phyloP scores from a whole-genome alignment of 108 stramenopile species.

The Skeletonema potamos region DNA sequence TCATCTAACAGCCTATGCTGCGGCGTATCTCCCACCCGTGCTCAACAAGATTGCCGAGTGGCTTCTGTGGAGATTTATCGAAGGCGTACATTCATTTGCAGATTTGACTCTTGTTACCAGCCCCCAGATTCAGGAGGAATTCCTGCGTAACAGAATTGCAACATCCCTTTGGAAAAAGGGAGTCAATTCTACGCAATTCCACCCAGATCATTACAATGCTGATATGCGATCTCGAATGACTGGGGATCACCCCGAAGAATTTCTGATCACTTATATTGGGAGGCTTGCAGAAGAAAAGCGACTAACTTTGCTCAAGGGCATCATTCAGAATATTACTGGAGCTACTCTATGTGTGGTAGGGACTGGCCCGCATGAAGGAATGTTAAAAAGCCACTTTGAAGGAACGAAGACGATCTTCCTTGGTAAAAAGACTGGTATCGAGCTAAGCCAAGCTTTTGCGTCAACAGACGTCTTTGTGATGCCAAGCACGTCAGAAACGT shows the following conservation, averaged over 20 bases:
- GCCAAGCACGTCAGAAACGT: constrained; percentile 87
- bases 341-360: constrained; percentile 71
- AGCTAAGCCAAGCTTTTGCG: constrained; percentile 76
- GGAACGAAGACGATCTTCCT: constrained; percentile 79
- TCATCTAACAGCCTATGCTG: constrained; percentile 73
- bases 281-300: constrained; percentile 60
- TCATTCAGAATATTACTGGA: constrained; percentile 46
- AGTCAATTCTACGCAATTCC: constrained; percentile 42
- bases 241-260: constrained; percentile 46
- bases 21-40: constrained; percentile 43
- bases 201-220: constrained; percentile 34
- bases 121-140: constrained; percentile 72
- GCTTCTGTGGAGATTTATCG: constrained; percentile 46
- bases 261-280: constrained; percentile 60
- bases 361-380: constrained; percentile 66
- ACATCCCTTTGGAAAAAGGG: constrained; percentile 54
- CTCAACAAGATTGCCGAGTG: constrained; percentile 43
- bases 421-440: constrained; percentile 72
- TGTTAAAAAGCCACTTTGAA: constrained; percentile 64
- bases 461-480: constrained; percentile 89
- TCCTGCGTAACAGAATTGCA: constrained; percentile 48
- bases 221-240: constrained; percentile 45
- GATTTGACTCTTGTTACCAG: constrained; percentile 81
- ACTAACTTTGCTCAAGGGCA: constrained; percentile 14
- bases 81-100: constrained; percentile 56